These are phyloP conservation scores for Aegilops speltoides DNA, from an alignment of 176 grass and related monocot species.

Conservation along the genomic window DNA sequence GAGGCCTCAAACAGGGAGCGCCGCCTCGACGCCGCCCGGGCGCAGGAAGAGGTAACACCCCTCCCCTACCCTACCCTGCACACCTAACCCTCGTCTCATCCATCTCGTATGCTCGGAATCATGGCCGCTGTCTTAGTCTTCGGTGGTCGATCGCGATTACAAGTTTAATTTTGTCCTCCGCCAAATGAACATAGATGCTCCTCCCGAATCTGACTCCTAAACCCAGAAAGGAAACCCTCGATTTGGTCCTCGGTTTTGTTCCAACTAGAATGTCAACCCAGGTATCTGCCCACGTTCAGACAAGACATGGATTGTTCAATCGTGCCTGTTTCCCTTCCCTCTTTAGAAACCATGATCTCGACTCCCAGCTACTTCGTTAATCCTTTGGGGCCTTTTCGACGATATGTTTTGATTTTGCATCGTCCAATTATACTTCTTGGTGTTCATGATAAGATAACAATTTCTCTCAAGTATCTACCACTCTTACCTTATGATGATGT, in stretches of 20 bases:
- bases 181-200: not conserved
- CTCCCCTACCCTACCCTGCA: not conserved
- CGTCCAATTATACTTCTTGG: not conserved
- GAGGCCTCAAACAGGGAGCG: constrained; percentile 67
- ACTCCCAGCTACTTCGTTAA: not conserved
- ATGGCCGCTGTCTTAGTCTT: not conserved
- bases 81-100: constrained; percentile 8
- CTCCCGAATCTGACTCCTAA: not conserved
- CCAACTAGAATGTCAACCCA: not conserved
- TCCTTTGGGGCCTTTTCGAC: not conserved
- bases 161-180: no score
- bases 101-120: not conserved
- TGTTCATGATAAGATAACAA: not conserved
- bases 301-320: not conserved
- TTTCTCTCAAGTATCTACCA: not conserved
- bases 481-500: not conserved
- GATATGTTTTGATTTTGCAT: not conserved
- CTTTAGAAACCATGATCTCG: not conserved
- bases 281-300: not conserved
- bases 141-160: not conserved
- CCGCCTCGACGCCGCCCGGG: constrained; percentile 71
- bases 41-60: constrained; percentile 53
- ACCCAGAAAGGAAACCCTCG: not conserved
- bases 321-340: not conserved
- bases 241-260: not conserved